A percentile compares a stretch with the other conserved stretches of the same genome.
Evolutionary conservation across 306 rosid species (phyloP).

Genomic region (Nissolia schottii): DNA sequence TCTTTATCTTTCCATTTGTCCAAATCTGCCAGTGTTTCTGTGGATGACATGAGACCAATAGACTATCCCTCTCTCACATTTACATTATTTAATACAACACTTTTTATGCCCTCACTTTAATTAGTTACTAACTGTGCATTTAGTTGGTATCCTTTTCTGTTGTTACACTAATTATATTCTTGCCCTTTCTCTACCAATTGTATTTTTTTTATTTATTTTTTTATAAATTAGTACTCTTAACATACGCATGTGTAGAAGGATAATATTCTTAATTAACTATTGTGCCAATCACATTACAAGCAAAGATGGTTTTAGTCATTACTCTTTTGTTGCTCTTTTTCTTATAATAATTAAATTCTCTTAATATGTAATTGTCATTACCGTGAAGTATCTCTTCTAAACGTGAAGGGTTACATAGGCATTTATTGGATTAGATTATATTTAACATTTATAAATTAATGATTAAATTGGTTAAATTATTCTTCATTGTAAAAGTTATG

Average conservation of each 20-base stretch:
- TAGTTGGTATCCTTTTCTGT: not conserved
- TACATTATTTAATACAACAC: conserved; percentile 16
- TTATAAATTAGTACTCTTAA: not conserved
- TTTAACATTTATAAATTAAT: too few species aligned
- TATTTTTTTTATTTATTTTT: not conserved
- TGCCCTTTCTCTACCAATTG: conserved; percentile 3
- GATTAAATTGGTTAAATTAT: too few species aligned
- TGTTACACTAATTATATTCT: not conserved
- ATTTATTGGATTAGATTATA: too few species aligned
- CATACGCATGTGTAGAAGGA: not conserved
- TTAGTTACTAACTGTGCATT: not conserved
- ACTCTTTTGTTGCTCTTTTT: not conserved
- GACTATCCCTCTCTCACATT: conserved; percentile 23
- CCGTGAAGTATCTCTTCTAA: too few species aligned
- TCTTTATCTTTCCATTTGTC: conserved; percentile 12
- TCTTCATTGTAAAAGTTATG: too few species aligned
- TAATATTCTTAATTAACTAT: not conserved
- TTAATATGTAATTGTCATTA: too few species aligned
- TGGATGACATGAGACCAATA: conserved; percentile 21
- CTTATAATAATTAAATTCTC: too few species aligned
- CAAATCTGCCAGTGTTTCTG: conserved; percentile 6
- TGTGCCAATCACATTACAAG: not conserved
- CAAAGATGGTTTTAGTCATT: not conserved
- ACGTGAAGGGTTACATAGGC: too few species aligned
- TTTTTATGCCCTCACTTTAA: not conserved